Conservation (phyloP, 192 early-diverging fungal genomes). For the Coemansia sp. region DNA sequence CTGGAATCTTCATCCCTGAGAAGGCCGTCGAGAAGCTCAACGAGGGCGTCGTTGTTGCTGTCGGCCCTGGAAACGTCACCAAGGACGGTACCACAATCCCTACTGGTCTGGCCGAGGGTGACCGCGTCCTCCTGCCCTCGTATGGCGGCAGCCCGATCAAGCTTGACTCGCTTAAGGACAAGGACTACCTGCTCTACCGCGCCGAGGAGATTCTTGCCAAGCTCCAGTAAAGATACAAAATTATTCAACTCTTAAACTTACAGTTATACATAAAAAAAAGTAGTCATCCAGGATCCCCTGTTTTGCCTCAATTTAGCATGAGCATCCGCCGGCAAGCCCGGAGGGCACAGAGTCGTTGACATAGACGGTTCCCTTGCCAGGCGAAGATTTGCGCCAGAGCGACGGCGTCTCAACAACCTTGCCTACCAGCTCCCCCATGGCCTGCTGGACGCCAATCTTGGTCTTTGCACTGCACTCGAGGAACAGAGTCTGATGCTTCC, state of each 20-base stretch:
- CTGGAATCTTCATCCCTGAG: constrained; percentile 96
- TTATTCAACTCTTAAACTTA: background rate
- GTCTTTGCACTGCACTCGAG: constrained; percentile 97
- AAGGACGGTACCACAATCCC: constrained; percentile 84
- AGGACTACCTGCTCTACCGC: constrained; percentile 90
- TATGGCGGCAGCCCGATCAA: constrained; percentile 96
- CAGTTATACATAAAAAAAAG: background rate
- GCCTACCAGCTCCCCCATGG: constrained; percentile 89
- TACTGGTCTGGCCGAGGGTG: constrained; percentile 81
- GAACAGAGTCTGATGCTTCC: constrained; percentile 87
- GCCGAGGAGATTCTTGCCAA: constrained; percentile 95
- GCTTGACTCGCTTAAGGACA: constrained; percentile 62
- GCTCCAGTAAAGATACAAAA: constrained; percentile 54
- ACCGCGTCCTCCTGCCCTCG: constrained; percentile 92
- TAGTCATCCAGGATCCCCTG: background rate
- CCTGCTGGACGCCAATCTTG: constrained; percentile 85
- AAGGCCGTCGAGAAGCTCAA: constrained; percentile 97
- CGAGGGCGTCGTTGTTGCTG: constrained; percentile 92
- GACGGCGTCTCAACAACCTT: constrained; percentile 75
- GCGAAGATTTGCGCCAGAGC: constrained; percentile 60
- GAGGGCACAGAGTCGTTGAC: constrained; percentile 47
- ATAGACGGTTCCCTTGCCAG: constrained; percentile 26
- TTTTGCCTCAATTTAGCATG: constrained; percentile 13
- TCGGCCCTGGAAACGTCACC: constrained; percentile 85
- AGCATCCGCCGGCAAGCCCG: constrained; percentile 31